Evolutionary conservation across 345 rosid species (phyloP).

Genomic region (Abelmoschus esculentus): DNA sequence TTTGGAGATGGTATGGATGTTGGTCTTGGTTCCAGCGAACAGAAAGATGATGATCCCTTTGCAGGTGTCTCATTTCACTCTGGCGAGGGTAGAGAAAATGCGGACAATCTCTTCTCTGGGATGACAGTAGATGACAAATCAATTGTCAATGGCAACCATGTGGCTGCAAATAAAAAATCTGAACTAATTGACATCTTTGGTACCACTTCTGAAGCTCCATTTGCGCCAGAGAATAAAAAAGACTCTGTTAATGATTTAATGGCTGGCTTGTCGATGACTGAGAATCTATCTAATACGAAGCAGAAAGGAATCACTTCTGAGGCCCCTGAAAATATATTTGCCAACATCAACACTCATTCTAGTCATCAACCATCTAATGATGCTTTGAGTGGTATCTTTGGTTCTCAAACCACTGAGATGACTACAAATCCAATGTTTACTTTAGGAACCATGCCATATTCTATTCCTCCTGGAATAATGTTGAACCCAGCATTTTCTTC

Average conservation of each 20-base stretch:
- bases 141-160: constrained; percentile 29
- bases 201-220: constrained; percentile 26
- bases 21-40: constrained; percentile 28
- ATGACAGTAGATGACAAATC: constrained; percentile 56
- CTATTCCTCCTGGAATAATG: constrained; percentile 56
- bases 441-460: constrained; percentile 45
- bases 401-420: constrained; percentile 40
- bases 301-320: constrained; percentile 36
- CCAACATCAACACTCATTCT: constrained; percentile 31
- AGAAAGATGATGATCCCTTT: constrained; percentile 65
- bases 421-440: constrained; percentile 42
- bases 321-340: constrained; percentile 37
- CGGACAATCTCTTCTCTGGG: constrained; percentile 74
- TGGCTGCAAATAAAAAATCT: constrained; percentile 20
- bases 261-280: constrained; percentile 57
- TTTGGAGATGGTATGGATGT: constrained; percentile 53
- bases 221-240: constrained; percentile 32
- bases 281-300: constrained; percentile 27
- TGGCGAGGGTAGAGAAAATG: constrained; percentile 30
- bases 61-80: constrained; percentile 79
- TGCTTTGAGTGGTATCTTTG: constrained; percentile 41
- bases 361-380: constrained; percentile 36
- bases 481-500: constrained; percentile 56
- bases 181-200: constrained; percentile 68
- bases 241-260: constrained; percentile 50